Evolutionary conservation across 2,329 filamentous ascomycete species (phyloP).

Genomic region (Pestalotiopsis sp.): DNA sequence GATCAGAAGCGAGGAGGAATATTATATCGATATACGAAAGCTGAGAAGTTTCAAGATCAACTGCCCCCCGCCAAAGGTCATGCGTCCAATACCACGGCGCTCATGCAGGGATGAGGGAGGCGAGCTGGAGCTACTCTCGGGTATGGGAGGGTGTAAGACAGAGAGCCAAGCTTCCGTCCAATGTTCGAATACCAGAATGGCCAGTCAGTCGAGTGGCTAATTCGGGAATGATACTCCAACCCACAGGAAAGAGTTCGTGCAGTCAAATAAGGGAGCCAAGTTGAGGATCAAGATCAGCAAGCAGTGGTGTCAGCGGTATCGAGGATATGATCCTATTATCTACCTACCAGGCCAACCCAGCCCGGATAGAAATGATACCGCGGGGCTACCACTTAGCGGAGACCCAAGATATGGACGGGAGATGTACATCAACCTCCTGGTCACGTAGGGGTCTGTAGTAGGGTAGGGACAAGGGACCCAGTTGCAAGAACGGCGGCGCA

Average conservation of each 20-base stretch:
- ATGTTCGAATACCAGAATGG: conserved; percentile 21
- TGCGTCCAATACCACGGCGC: conserved; percentile 24
- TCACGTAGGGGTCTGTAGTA: conserved; percentile 25
- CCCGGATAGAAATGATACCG: conserved; percentile 29
- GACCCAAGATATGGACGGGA: conserved; percentile 32
- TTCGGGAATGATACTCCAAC: background rate
- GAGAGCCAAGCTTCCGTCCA: background rate
- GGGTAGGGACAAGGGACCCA: conserved; percentile 22
- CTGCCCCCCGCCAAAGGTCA: conserved; percentile 24
- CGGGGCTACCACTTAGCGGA: conserved; percentile 32
- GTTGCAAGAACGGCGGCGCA: conserved; percentile 25
- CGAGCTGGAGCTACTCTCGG: conserved; percentile 23
- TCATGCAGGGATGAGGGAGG: conserved; percentile 25
- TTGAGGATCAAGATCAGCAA: conserved; percentile 30
- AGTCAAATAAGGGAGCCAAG: conserved; percentile 20
- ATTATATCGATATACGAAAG: background rate
- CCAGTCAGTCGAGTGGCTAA: conserved; percentile 24
- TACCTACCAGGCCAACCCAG: conserved; percentile 19
- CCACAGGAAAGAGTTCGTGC: background rate
- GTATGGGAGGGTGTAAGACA: conserved; percentile 12
- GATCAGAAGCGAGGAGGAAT: background rate
- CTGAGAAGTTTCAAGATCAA: conserved; percentile 22
- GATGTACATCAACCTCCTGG: conserved; percentile 32
- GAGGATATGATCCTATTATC: conserved; percentile 31
- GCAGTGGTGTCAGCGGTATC: conserved; percentile 28